Evolutionary conservation across 176 grass and related monocot genomes (phyloP), one percentile per base, ranked within the genome.

Genomic region (Triticum aestivum): DNA sequence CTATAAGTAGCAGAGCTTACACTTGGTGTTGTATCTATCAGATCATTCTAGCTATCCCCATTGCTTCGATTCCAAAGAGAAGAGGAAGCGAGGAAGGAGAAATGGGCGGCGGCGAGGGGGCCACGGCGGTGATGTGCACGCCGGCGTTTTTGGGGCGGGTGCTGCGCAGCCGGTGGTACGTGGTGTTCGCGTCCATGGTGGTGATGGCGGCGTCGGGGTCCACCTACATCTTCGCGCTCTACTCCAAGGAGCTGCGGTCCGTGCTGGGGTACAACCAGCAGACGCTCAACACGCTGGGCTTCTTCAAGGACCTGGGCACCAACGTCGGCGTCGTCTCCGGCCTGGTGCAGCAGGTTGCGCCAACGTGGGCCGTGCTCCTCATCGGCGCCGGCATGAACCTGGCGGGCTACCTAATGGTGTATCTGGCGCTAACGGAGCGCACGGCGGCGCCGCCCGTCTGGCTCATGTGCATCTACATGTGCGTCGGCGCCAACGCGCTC

Each of bases 261-360:
- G 38, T 62, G 56, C 82, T 84, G 38, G 81, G 81, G 1, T 89
- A 89, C 82, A 65, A 89, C 87, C 87, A 89, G 87, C 74, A 84
- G 51, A 89, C 82, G 39, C 87, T 89, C 67, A 84, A 85, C 81
- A 89, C 67, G 0, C 64, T 85, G 2, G 10, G 65, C 87, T 89
- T 89, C 82, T 85, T 89, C 87, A 89, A 88, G 87, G 87, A 89
- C 81, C 87, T 89, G 10, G 87, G 87, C 81, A 78, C 81, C 65
- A 89, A 89, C 87, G 87, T 83, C 75, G 87, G 87, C 87, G 52
- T 89, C 3, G 52, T 89, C 1, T 89, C 87, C 35, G 87, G 87
- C 5, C 87, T 89, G 20, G 73, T 89, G 17, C 66, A 89, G 81
- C 79, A 88, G 86, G 86, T 88, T 15, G 33, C 87, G 29, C 87